Base-by-base conservation (phyloP, 768 basidiomycete species). In the Xerocomellus amylosporus region DNA sequence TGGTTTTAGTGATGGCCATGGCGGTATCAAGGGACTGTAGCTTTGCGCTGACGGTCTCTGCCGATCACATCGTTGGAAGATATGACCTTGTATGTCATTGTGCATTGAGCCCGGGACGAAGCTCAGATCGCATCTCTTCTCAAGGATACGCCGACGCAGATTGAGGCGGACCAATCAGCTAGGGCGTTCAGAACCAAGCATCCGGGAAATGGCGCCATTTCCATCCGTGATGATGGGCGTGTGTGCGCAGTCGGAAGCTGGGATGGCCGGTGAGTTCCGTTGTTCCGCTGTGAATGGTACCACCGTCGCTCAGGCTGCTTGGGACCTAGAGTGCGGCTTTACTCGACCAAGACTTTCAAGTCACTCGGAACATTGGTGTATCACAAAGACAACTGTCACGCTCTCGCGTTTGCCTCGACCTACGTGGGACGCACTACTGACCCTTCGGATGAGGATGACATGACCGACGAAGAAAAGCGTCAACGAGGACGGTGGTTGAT, bases 231-330 rank as follows among this genome's bases (percentile, higher is more conserved):
- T 34, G 86, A 90, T 59, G 91, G 86, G 0, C 79, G 80, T 20
- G 82, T 98, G 0, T 88, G 93, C 61, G 94, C 93, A 0, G 75
- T 94, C 2, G 95, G 88, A 3, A 93, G 94, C 0, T 98, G 96
- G 96, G 94, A 98, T 57, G 94, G 96, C 34, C 83, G 78, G 95
- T 94, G 59, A 62, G 88, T 73, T 7, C 40, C 14, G 15, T 26
- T n/a, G 22, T 42, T 53, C 28, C 30, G 14, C 39, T n/a, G 14
- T 37, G 3, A 43, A 22, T 26, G 20, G 39, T 39, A 26, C 51
- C 12, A 10, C n/a, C n/a, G 24, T 46, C 19, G 22, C 51, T 43
- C n/a, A 40, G 51, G 4, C 9, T 40, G 15, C 36, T 36, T 41
- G 22, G 30, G 6, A 15, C 36, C 2, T 64, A 97, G 93, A 54